phyloP scores from a whole-genome alignment of 202 grass and related monocot species.

The Miscanthus sacchariflorus region DNA sequence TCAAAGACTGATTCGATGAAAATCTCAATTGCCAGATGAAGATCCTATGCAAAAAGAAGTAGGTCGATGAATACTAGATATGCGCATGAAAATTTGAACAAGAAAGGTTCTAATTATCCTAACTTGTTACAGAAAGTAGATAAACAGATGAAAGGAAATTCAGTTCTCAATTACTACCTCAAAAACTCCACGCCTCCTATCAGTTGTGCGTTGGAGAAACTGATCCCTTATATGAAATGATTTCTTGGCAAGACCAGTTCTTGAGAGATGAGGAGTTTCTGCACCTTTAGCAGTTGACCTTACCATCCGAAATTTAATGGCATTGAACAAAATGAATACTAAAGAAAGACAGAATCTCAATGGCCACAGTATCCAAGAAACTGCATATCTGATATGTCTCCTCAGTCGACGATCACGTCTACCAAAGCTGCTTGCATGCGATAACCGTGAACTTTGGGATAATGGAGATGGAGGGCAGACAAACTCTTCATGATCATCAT shows the following conservation, averaged over 20 bases:
- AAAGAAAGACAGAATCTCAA: conserved; percentile 64
- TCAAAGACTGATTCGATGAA: conserved; percentile 97
- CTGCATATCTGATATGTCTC: conserved; percentile 64
- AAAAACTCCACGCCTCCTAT: conserved; percentile 91
- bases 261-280: conserved; percentile 50
- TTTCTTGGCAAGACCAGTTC: conserved; percentile 49
- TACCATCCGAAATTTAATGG: conserved; percentile 55
- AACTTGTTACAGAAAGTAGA: conserved; percentile 23
- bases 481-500: conserved; percentile 83
- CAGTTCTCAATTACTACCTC: conserved; percentile 65
- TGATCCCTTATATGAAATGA: conserved; percentile 74
- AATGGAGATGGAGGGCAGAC: conserved; percentile 68
- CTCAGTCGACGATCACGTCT: conserved; percentile 70
- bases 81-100: not conserved
- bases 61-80: conserved; percentile 20
- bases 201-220: conserved; percentile 71
- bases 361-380: conserved; percentile 95
- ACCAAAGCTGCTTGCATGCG: conserved; percentile 71
- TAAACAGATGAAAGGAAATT: conserved; percentile 6
- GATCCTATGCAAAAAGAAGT: conserved; percentile 57
- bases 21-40: conserved; percentile 95
- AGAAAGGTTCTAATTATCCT: conserved; percentile 29
- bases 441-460: conserved; percentile 82
- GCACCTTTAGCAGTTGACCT: conserved; percentile 46
- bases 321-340: conserved; percentile 62